phyloP scores from a whole-genome alignment of 2,329 filamentous ascomycete genomes.

The Ophiocordyceps camponoti-saundersi region DNA sequence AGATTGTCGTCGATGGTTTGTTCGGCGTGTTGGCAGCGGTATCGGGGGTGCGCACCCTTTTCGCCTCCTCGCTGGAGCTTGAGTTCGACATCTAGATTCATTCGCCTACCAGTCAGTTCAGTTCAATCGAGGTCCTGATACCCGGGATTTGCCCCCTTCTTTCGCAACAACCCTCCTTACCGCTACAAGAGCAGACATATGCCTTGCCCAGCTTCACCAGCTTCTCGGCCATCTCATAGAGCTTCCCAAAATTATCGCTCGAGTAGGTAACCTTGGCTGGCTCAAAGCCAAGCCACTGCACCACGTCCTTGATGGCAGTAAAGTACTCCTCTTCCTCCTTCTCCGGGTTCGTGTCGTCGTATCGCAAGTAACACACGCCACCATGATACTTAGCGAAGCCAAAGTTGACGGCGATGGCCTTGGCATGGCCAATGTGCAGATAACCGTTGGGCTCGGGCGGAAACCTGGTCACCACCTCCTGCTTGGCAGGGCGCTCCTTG shows the following conservation, averaged over 20 bases:
- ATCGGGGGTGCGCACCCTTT: constrained; percentile 50
- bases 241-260: constrained; percentile 67
- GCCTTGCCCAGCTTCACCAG: constrained; percentile 50
- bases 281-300: constrained; percentile 58
- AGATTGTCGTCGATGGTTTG: constrained; percentile 62
- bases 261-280: constrained; percentile 52
- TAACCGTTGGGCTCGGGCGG: constrained; percentile 86
- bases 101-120: not conserved
- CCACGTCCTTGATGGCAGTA: constrained; percentile 72
- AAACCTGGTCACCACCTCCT: constrained; percentile 50
- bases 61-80: constrained; percentile 76
- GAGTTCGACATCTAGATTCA: constrained; percentile 48
- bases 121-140: not conserved
- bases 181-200: constrained; percentile 75
- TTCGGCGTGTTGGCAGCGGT: constrained; percentile 64
- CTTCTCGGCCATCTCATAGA: constrained; percentile 75
- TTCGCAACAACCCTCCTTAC: constrained; percentile 32
- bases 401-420: constrained; percentile 93
- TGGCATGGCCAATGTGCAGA: constrained; percentile 84
- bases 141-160: too few relatives aligned
- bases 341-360: constrained; percentile 91
- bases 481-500: constrained; percentile 44
- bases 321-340: constrained; percentile 86
- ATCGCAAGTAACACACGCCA: constrained; percentile 37
- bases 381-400: constrained; percentile 78